Evolutionary conservation across 129 eudicot genomes (phyloP).

Genomic region (Tagetes erecta): DNA sequence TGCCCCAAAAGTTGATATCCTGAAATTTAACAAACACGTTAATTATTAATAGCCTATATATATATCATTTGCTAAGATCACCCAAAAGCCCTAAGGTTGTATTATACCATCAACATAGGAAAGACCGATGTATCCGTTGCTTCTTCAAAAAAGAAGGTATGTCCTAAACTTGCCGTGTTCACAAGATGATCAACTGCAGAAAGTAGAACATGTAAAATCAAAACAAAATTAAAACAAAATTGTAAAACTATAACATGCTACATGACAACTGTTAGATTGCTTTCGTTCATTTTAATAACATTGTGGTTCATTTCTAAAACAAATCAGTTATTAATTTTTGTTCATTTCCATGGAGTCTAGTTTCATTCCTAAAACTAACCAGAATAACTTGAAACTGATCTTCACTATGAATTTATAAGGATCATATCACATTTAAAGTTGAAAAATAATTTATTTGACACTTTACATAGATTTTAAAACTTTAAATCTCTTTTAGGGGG

Average conservation of each 20-base stretch:
- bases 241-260: not conserved
- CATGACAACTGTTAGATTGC: not conserved
- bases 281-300: not conserved
- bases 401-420: too few species aligned
- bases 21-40: slow-evolving; percentile 27
- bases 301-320: not conserved
- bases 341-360: too few species aligned
- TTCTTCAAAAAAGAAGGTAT: slow-evolving; percentile 94
- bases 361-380: not conserved
- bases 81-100: not conserved
- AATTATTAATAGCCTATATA: not conserved
- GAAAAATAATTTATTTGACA: too few species aligned
- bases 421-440: too few species aligned
- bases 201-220: not conserved
- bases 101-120: slow-evolving; percentile 78
- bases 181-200: slow-evolving; percentile 93
- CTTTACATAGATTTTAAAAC: too few species aligned
- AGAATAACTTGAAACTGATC: not conserved
- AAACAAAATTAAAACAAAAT: too few species aligned
- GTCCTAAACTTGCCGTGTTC: slow-evolving; percentile 88
- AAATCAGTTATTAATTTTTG: not conserved
- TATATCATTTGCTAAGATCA: not conserved
- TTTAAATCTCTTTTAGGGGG: too few species aligned
- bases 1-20: slow-evolving; percentile 99
- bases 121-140: slow-evolving; percentile 73